A percentile compares a stretch with the other conserved stretches of the same genome.
These are phyloP conservation scores for Pythium apleroticum DNA, from an alignment of 352 stramenopile species.

Conservation along the genomic window DNA sequence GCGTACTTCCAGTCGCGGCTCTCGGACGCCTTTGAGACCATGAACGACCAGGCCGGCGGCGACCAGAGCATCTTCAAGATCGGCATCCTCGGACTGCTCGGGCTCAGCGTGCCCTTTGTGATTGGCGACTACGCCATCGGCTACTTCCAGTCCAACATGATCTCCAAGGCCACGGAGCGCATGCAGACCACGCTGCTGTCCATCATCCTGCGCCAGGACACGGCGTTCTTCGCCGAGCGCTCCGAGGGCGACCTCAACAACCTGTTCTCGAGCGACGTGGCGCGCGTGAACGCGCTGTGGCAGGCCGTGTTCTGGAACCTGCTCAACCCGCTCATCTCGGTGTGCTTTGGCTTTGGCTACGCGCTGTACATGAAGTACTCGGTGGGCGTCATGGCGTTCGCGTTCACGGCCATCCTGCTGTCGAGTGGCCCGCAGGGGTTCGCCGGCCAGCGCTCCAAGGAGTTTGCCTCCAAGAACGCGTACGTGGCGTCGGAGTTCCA, in stretches of 20 bases:
- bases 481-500: conserved; percentile 88
- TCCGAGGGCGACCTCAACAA: conserved; percentile 90
- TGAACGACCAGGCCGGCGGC: conserved; percentile 28
- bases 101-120: conserved; percentile 80
- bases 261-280: conserved; percentile 84
- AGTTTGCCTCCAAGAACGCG: conserved; percentile 85
- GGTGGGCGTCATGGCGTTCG: conserved; percentile 83
- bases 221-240: conserved; percentile 78
- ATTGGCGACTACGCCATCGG: conserved; percentile 85
- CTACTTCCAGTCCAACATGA: conserved; percentile 92
- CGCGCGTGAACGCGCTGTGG: conserved; percentile 83
- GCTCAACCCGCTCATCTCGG: conserved; percentile 75
- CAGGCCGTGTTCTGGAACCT: conserved; percentile 89
- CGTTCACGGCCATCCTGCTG: conserved; percentile 76
- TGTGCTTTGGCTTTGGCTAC: conserved; percentile 85
- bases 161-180: conserved; percentile 81
- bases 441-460: conserved; percentile 79
- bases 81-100: conserved; percentile 74
- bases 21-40: conserved; percentile 68
- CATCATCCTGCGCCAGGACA: conserved; percentile 81
- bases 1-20: conserved; percentile 72
- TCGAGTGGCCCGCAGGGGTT: conserved; percentile 83
- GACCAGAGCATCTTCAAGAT: conserved; percentile 61
- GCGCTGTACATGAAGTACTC: conserved; percentile 80
- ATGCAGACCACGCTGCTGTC: conserved; percentile 73